Evolutionary conservation across 805 yeast species (phyloP), one percentile per base, ranked within the genome.

Genomic region (Allodekkera sacchari): DNA sequence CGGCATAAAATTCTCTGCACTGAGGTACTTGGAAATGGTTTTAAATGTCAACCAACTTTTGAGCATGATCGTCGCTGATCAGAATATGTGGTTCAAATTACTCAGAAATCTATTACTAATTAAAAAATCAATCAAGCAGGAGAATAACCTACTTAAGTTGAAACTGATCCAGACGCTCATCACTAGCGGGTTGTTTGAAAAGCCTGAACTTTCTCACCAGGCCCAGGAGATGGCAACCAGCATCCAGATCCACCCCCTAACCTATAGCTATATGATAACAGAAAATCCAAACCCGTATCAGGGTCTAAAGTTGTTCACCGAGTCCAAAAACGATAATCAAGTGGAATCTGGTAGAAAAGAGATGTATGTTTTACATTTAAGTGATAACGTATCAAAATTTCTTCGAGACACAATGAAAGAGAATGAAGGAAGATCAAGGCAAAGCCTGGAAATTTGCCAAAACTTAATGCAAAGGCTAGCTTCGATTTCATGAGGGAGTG

Each of bases 1-100:
- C 1, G 75, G 74, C 4, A 76, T 92, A 18, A 69, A 95, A 34
- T 71, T 73, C 27, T 87, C 83, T 37, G 74, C 94, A 2, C 72
- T 89, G 0, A 71, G 68, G 36, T 83, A 81, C 44, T 57, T 88
- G 17, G 63, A 66, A 24, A 63, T 77, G 3, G 50, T 87, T 33
- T 52, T 85, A n/a, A 61, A 66, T 27, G 57, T 66, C 3, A 35
- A 36, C 5, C 56, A 50, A 11, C 36, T 55, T 9, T 30, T 36
- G 3, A 68, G 63, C 26, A 63, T 79, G 6, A 54, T 83, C 9
- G 71, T 76, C 6, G n/a, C n/a, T n/a, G n/a, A n/a, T n/a, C 66
- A 78, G 32, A 63, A 74, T 14, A 67, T 76, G 31, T 87, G 85
- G 73, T 65, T 71, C 30, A 82, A 83, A 50, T 64, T 88, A 6